phyloP scores from a whole-genome alignment of 106 monocot genomes.

The Allium cepa region DNA sequence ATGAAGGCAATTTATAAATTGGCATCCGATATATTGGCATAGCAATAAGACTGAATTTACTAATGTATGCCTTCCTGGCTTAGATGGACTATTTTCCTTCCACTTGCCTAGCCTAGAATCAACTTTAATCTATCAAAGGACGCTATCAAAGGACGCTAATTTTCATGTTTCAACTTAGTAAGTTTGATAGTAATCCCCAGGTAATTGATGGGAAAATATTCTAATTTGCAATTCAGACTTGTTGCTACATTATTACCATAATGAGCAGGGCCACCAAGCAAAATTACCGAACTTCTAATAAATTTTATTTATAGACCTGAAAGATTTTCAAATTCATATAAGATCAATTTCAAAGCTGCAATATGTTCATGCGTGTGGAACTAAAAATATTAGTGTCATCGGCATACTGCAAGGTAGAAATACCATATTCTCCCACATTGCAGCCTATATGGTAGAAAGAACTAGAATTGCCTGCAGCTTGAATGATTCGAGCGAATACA shows the following conservation, averaged over 20 bases:
- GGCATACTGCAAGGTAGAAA: background rate
- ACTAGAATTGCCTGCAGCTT: background rate
- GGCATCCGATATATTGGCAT: background rate
- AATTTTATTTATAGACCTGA: background rate
- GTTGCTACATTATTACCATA: background rate
- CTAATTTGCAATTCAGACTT: background rate
- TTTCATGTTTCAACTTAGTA: background rate
- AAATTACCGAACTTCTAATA: background rate
- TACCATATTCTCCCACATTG: background rate
- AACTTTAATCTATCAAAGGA: background rate
- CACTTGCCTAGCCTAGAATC: background rate
- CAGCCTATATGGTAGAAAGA: background rate
- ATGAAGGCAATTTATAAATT: background rate
- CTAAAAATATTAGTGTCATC: background rate
- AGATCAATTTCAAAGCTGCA: background rate
- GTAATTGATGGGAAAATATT: background rate
- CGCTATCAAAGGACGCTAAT: background rate
- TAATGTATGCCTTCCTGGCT: background rate
- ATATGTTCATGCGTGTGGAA: background rate
- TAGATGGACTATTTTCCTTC: background rate
- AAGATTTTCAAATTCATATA: background rate
- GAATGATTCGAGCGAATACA: background rate
- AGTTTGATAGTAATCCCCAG: background rate
- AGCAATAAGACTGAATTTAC: background rate
- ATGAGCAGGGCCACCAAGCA: background rate